Percentiles rank a stretch among this genome's conserved stretches.
phyloP scores from a whole-genome alignment of 345 rosid genomes.

The Brassica nigra region DNA sequence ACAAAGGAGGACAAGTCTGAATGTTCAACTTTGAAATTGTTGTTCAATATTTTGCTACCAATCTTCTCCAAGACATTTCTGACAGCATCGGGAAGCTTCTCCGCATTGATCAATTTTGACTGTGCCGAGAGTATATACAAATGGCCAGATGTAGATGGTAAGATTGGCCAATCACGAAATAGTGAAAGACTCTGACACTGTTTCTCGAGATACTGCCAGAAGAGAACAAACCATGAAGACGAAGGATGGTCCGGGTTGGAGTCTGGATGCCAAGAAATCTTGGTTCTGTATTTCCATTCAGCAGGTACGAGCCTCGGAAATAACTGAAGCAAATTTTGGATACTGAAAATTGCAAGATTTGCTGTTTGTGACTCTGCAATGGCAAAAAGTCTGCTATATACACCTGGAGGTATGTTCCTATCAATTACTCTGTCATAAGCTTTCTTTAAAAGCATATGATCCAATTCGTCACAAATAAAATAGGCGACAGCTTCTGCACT shows the following conservation, averaged over 20 bases:
- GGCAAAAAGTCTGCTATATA: conserved; percentile 66
- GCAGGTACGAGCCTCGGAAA: conserved; percentile 80
- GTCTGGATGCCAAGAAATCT: conserved; percentile 73
- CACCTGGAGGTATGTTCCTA: conserved; percentile 54
- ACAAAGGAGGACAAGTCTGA: conserved; percentile 71
- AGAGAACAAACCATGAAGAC: conserved; percentile 78
- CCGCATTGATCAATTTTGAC: conserved; percentile 70
- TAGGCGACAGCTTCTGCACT: conserved; percentile 55
- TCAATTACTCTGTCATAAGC: conserved; percentile 72
- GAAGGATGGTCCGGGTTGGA: conserved; percentile 63
- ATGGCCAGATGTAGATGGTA: conserved; percentile 82
- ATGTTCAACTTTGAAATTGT: conserved; percentile 61
- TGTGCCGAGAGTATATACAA: conserved; percentile 68
- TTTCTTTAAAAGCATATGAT: conserved; percentile 67
- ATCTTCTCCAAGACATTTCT: conserved; percentile 65
- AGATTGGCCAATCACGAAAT: conserved; percentile 90
- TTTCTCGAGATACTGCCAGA: conserved; percentile 76
- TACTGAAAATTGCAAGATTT: conserved; percentile 59
- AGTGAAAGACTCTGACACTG: conserved; percentile 62
- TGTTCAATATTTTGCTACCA: conserved; percentile 81
- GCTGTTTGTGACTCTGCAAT: conserved; percentile 67
- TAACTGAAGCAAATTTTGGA: conserved; percentile 58
- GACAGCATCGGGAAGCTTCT: conserved; percentile 63
- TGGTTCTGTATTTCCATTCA: conserved; percentile 73
- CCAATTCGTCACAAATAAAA: conserved; percentile 76